phyloP scores from a whole-genome alignment of 2,329 filamentous ascomycete genomes.

The Mycosphaerella sp. region DNA sequence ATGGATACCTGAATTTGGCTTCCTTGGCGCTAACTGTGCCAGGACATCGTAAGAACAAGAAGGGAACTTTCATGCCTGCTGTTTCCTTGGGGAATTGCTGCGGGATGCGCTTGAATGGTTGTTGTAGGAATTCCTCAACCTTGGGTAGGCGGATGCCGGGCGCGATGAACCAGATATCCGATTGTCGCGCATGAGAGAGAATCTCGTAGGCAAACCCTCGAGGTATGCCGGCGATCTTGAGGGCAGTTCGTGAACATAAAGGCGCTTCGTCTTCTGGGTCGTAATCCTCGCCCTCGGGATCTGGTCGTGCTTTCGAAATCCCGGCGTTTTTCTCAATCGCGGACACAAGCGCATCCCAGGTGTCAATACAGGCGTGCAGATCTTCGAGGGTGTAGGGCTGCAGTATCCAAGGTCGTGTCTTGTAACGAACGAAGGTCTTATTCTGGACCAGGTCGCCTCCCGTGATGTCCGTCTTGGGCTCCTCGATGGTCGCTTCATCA shows the following conservation, averaged over 20 bases:
- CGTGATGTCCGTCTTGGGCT: conserved; percentile 11
- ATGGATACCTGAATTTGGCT: conserved; percentile 32
- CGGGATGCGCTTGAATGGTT: conserved; percentile 30
- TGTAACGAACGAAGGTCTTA: conserved; percentile 19
- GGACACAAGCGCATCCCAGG: conserved; percentile 28
- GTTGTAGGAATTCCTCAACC: conserved; percentile 32
- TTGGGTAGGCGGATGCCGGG: conserved; percentile 31
- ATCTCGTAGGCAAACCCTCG: conserved; percentile 32
- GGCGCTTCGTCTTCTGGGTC: conserved; percentile 26
- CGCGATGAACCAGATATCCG: conserved; percentile 30
- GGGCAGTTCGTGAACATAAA: conserved; percentile 26
- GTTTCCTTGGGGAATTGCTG: conserved; percentile 29
- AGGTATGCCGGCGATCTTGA: conserved; percentile 29
- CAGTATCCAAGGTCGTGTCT: conserved; percentile 30
- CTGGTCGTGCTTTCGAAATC: conserved; percentile 10
- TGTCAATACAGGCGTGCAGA: conserved; percentile 26
- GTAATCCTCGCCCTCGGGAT: conserved; percentile 17
- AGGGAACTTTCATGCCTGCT: conserved; percentile 31
- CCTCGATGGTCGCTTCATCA: conserved; percentile 22
- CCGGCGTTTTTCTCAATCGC: conserved; percentile 27
- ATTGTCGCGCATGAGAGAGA: conserved; percentile 27
- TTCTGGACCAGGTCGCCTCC: conserved; percentile 18
- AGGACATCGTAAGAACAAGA: conserved; percentile 30
- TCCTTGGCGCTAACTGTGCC: conserved; percentile 31
- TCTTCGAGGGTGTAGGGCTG: conserved; percentile 31